Base-by-base conservation (phyloP, 179 eudicot species). In the Nepenthes alata region DNA sequence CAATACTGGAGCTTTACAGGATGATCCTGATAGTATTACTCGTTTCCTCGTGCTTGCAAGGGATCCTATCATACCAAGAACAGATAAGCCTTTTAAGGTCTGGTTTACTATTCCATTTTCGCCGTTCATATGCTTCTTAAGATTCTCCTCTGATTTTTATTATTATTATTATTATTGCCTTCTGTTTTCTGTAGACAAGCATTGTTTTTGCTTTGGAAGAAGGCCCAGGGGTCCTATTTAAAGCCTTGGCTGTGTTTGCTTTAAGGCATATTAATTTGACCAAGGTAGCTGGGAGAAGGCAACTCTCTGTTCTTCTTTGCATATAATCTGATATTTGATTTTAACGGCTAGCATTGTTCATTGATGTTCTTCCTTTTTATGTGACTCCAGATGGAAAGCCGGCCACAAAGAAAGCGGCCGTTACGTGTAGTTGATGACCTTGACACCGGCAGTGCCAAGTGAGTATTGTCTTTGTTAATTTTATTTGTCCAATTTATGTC, bases 211-310 rank as follows among this genome's bases (percentile, higher is more conserved):
- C 86, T n/a, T 70, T 81, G 72, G 84, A 69, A 36, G 89, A 84
- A 72, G 89, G 89, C 55, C 82, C 89, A 13, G 89, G 89, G 47
- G 69, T 81, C 14, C 69, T 84, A 58, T 84, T 82, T 72, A 84
- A 81, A 67, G 84, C 84, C 59, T 71, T 84, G 53, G 77, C 84
- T 38, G 86, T 79, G 45, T 84, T 84, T 82, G 80, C 89, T 61
- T 61, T 82, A 60, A 73, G 86, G 64, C 75, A 71, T 35, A 84
- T 84, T 47, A 82, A 77, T 70, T 67, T 84, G 59, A 60, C 75
- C 3, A 84, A 84, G 86, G 89, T 81, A 73, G 44, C 11, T 37
- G 11, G 11, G 39, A n/a, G 14, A 53, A 15, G 48, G 34, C n/a
- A 12, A n/a, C 38, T n/a, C 37, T 35, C 36, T 14, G 1, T 64